phyloP scores from a whole-genome alignment of 192 early-diverging fungal species.

The Bifiguratus adelaidae region DNA sequence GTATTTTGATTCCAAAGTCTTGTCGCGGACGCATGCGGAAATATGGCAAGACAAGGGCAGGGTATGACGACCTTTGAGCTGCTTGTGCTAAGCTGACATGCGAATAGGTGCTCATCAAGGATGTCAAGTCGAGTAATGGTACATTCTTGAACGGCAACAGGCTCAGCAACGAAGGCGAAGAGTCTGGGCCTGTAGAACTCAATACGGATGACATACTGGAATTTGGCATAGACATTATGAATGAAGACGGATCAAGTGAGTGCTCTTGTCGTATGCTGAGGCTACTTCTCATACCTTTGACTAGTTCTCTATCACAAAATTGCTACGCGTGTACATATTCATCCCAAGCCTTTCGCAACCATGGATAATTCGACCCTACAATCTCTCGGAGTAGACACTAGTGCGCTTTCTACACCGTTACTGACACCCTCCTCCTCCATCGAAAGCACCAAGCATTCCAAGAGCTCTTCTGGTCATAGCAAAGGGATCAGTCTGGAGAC shows the following conservation, averaged over 20 bases:
- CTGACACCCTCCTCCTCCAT: too few relatives aligned
- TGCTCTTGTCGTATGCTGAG: neutral
- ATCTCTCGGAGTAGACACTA: too few relatives aligned
- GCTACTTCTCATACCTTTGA: neutral
- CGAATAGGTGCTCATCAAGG: constrained; percentile 53
- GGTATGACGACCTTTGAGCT: constrained; percentile 19
- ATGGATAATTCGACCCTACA: too few relatives aligned
- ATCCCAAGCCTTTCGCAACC: too few relatives aligned
- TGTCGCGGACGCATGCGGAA: constrained; percentile 67
- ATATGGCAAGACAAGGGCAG: constrained; percentile 52
- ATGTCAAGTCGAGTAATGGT: constrained; percentile 71
- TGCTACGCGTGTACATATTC: too few relatives aligned
- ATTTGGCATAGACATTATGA: constrained; percentile 73
- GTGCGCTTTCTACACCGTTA: too few relatives aligned
- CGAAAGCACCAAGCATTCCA: too few relatives aligned
- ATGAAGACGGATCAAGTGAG: constrained; percentile 54
- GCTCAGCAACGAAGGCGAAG: constrained; percentile 51
- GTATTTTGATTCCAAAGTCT: constrained; percentile 76
- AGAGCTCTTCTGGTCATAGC: too few relatives aligned
- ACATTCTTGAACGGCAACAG: constrained; percentile 69
- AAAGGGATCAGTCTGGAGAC: too few relatives aligned
- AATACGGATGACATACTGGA: constrained; percentile 52
- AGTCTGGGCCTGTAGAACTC: constrained; percentile 46
- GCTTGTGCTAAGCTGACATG: neutral
- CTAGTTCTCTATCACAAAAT: constrained; percentile 23